Base-by-base conservation (phyloP, 1,284 basidiomycete genomes). In the Cutaneotrichosporon sp. region DNA sequence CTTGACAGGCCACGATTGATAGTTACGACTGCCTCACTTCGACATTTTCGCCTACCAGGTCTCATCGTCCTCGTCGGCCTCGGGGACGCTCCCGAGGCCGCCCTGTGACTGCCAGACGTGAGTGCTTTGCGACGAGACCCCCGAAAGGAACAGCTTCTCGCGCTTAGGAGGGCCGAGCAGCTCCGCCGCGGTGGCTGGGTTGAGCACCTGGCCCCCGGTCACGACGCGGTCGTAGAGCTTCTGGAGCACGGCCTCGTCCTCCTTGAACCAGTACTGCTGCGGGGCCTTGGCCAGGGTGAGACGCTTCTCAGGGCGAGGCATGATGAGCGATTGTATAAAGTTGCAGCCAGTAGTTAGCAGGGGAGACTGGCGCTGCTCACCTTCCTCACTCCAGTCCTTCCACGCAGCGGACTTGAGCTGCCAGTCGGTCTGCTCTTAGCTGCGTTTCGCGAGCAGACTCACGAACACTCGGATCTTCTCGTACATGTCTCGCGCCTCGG, bases 181-280 rank as follows among this genome's bases (percentile, higher is more conserved):
- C n/a, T n/a, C n/a, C n/a, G n/a, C n/a, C n/a, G n/a, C 46, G 8
- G 24, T n/a, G 22, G 24, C 46, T 16, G 22, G 24, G 33, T 54
- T 45, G 14, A 59, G 58, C 33, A 59, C 52, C 14, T 46, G 18
- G 42, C 52, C 52, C 2, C 51, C 33, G 47, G 16, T 54, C 27
- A 66, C 60, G 10, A 68, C 65, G 24, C n/a, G 52, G 6, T 55
- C 49, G 29, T 62, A 63, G 14, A 69, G 33, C 9, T 22, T 33
- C 10, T 61, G 47, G 14, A 67, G 47, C 8, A 51, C 54, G 20
- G 5, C 25, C 34, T 52, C n/a, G 24, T 60, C 25, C 0, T 31
- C 22, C 10, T 20, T 50, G 11, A 68, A 51, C 67, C 64, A 68
- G 18, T 20, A 4, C 47, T 63, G 36, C 25, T 18, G 42, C 5